phyloP scores from a whole-genome alignment of 2,329 filamentous ascomycete genomes.

The Colletotrichum navitas region DNA sequence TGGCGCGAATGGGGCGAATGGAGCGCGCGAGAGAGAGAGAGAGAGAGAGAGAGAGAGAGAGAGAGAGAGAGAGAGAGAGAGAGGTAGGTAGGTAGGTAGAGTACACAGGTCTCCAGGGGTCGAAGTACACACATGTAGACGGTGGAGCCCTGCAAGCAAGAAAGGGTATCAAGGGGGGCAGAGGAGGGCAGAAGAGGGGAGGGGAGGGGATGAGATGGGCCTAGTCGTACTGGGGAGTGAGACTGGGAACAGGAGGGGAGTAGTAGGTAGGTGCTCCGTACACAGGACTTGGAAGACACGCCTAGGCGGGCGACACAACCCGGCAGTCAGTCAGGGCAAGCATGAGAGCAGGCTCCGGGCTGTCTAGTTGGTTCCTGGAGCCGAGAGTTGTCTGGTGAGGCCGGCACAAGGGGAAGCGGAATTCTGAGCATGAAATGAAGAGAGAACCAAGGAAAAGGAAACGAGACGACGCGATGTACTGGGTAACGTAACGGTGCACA shows the following conservation, averaged over 20 bases:
- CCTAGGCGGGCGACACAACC: not conserved
- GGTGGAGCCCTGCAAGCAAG: slow-evolving; percentile 36
- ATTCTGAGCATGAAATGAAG: not conserved
- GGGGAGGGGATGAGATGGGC: slow-evolving; percentile 13
- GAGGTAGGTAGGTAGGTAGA: too few species aligned
- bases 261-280: not conserved
- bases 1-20: slow-evolving; percentile 22
- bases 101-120: slow-evolving; percentile 39
- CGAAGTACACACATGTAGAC: slow-evolving; percentile 34
- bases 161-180: slow-evolving; percentile 34
- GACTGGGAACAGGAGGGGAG: slow-evolving; percentile 17
- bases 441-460: not conserved
- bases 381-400: slow-evolving; percentile 4
- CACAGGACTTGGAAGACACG: slow-evolving; percentile 1
- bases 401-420: not conserved
- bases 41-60: slow-evolving; percentile 2
- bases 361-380: slow-evolving; percentile 4
- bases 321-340: slow-evolving; percentile 3
- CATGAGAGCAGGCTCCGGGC: slow-evolving; percentile 3
- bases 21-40: not conserved
- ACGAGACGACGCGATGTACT: not conserved
- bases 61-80: not conserved
- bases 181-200: slow-evolving; percentile 10
- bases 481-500: not conserved
- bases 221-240: slow-evolving; percentile 8